Evolutionary conservation across 345 rosid species (phyloP), one percentile per base, ranked within the genome.

Genomic region (Dovyalis caffra): DNA sequence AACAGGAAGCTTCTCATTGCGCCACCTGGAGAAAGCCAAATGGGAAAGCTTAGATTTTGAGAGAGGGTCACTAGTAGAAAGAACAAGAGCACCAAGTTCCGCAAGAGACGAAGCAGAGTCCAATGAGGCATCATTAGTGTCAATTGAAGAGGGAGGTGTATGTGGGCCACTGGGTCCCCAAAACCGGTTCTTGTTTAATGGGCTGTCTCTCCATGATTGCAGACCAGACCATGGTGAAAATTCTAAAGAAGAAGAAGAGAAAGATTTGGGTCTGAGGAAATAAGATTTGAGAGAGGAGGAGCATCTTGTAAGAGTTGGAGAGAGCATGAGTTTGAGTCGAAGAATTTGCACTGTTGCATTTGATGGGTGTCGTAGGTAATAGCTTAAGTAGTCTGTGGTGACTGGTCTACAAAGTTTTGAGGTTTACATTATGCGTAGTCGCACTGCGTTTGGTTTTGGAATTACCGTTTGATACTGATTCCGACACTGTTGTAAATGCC

Each of bases 151-250:
- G 56, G 70, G 71, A 4, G 60, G 57, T 9, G 81, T 57, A 15
- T 33, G 69, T 29, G 99, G 96, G 64, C 99, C 97, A 3, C 68
- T 77, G 73, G 87, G 88, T 76, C 95, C 99, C 97, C 97, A 95
- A 71, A 78, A 79, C 49, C 94, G 90, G 70, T 86, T 82, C 82
- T 87, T 86, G 75, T 88, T 91, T 43, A 88, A 80, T 11, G 93
- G 85, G 75, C 84, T 83, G 45, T 82, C 77, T 62, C 95, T 85
- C 99, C 97, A 92, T n/a, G 81, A 38, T 6, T 81, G 77, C 16
- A 90, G 95, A 77, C 95, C 93, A 38, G 88, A 77, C 94, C 97
- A 92, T 38, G 83, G 89, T 68, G 80, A 40, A 25, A 74, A 40
- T 32, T 57, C 68, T 6, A 82, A 69, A 61, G 85, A 72, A 57